Base-by-base conservation (phyloP, 2,329 filamentous ascomycete genomes). In the Trichoderma simmonsii region DNA sequence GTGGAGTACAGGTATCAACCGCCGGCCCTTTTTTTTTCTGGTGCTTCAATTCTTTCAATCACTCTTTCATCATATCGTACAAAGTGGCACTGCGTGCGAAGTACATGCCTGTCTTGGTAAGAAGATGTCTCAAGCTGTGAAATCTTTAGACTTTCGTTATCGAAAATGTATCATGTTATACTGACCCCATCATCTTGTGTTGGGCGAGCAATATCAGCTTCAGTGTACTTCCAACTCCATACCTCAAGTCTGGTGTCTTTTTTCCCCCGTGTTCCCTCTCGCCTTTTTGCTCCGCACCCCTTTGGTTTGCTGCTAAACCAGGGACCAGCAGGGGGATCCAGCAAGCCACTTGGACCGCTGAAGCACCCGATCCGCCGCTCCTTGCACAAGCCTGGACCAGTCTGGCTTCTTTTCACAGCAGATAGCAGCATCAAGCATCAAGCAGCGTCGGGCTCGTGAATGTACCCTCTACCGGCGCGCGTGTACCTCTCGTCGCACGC, bases 241-340 rank as follows among this genome's bases (percentile, higher is more conserved):
- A 48, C 43, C 36, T 39, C 36, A 18, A 39, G 15, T 39, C 36
- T 15, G 6, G 36, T 39, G 36, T 39, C 36, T 39, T 39, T 39
- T 18, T 24, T 54, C 48, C 48, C 48, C 48, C 48, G 30, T 32
- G 54, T 36, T 68, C 34, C 18, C 32, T 43, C 14, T 36, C 56
- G 12, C 65, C n/a, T 34, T 36, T 60, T 39, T 60, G 43, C 18
- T 28, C 26, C 32, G 30, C 51, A 43, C 63, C 21, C 56, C 56
- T 34, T 36, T 63, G 60, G 34, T 63, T 39, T 30, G 61, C 43
- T 39, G 43, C 54, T 28, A 48, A 32, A 34, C 66, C n/a, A 64
- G 63, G 63, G 63, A 66, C 63, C 63, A 66, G 51, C 63, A 57
- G 51, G 66, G 43, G 48, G 59, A 70, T 34, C 59, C 57, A 54